Base-by-base conservation (phyloP, 208 protist species). In the Entamoeba histolytica region DNA sequence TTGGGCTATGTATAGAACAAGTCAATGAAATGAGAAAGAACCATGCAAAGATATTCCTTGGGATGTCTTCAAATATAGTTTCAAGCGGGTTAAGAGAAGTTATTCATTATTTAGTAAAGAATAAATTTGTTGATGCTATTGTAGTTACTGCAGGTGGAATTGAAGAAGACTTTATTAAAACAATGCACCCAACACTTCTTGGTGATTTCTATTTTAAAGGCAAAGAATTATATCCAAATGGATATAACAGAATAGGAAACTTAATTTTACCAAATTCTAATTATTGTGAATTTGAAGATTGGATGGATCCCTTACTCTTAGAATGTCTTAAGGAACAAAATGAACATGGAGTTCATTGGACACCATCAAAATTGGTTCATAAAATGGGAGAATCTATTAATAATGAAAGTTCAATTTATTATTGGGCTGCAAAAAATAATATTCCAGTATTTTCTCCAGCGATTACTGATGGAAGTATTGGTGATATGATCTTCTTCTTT, bases 401-500 rank as follows among this genome's bases (percentile, higher is more conserved):
- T 73, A 96, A 99, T 94, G 94, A 95, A 50, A 95, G 97, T 8
- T 99, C 98, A 10, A 96, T 99, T 39, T 97, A 98, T 92, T 99
- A 99, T 96, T 99, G 99, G 98, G 98, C 97, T 93, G 96, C 97
- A 94, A 97, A 97, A 92, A 99, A 99, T 95, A 94, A 97, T 91
- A 99, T 99, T 93, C 98, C 98, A 19, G 96, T 99, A n/a, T 99
- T 98, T 96, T 99, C 97, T 49, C 99, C 99, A 7, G 98, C 99
- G 0, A 91, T 99, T 14, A 99, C 98, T 44, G 98, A 99, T 93
- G 96, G 96, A 10, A 98, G 97, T 8, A 98, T 99, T 93, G 99
- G 99, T 35, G 99, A 99, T 95, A 99, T 99, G 98, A 97, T 99
- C 73, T 99, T 98, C 96, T 99, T 99, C 95, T 98, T 99, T 96